phyloP scores from a whole-genome alignment of 2,329 filamentous ascomycete genomes.

The Madurella fahalii region DNA sequence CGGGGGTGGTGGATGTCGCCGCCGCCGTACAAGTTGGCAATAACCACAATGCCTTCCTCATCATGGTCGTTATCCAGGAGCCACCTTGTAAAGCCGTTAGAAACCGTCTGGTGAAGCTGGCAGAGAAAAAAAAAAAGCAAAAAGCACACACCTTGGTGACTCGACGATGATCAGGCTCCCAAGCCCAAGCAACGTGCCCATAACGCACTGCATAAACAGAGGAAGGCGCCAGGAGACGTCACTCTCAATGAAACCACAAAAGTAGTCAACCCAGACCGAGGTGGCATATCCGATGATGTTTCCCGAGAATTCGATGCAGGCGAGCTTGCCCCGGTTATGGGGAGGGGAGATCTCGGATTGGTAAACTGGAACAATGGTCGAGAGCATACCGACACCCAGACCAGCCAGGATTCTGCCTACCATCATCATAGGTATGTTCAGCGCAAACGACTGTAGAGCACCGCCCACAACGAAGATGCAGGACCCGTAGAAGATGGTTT shows the following conservation, averaged over 20 bases:
- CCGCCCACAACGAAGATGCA: slow-evolving; percentile 83
- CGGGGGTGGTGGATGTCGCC: slow-evolving; percentile 92
- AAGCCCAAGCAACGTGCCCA: slow-evolving; percentile 79
- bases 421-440: slow-evolving; percentile 85
- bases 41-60: slow-evolving; percentile 96
- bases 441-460: slow-evolving; percentile 76
- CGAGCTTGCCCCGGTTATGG: slow-evolving; percentile 91
- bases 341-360: slow-evolving; percentile 95
- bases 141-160: slow-evolving; percentile 83
- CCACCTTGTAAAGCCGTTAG: slow-evolving; percentile 61
- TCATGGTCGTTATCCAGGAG: slow-evolving; percentile 96
- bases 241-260: slow-evolving; percentile 83
- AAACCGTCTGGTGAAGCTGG: background rate
- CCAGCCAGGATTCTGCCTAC: slow-evolving; percentile 78
- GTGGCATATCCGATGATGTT: slow-evolving; percentile 95
- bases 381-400: slow-evolving; percentile 81
- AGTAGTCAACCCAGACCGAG: slow-evolving; percentile 98
- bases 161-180: slow-evolving; percentile 94
- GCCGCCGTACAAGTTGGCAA: slow-evolving; percentile 93
- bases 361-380: slow-evolving; percentile 89
- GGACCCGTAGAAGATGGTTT: slow-evolving; percentile 90
- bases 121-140: slow-evolving; percentile 3
- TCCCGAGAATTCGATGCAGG: slow-evolving; percentile 96
- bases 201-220: slow-evolving; percentile 86
- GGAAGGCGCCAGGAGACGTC: slow-evolving; percentile 89